Percentiles rank a stretch among this genome's conserved stretches.
These are phyloP conservation scores for Neltuma alba DNA, from an alignment of 306 rosid genomes.

Conservation along the genomic window DNA sequence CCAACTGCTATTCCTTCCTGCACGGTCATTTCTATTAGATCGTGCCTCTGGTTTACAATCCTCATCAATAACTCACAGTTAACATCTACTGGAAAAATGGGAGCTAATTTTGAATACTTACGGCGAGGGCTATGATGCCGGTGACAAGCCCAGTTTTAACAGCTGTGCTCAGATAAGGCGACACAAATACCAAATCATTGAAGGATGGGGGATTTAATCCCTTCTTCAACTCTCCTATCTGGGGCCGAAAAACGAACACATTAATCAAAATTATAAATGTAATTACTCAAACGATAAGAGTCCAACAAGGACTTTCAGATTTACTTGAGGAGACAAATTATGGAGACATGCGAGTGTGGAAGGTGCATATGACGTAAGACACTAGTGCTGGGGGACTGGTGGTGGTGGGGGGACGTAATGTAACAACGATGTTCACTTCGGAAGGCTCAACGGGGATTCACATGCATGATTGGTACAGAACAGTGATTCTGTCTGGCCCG, in stretches of 20 bases:
- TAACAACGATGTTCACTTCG: background rate
- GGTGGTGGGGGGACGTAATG: background rate
- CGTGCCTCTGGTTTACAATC: conserved; percentile 34
- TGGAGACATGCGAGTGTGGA: background rate
- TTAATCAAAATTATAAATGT: background rate
- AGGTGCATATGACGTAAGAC: background rate
- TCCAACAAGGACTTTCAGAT: too few relatives aligned
- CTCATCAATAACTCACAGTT: conserved; percentile 34
- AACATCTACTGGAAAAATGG: background rate
- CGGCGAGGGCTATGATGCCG: conserved; percentile 81
- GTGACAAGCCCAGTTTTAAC: conserved; percentile 72
- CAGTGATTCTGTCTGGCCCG: conserved; percentile 32
- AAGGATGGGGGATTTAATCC: conserved; percentile 78
- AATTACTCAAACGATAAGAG: background rate
- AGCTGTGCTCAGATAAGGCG: conserved; percentile 61
- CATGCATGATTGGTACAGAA: background rate
- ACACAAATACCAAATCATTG: conserved; percentile 63
- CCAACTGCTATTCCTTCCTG: conserved; percentile 99
- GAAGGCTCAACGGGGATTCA: background rate
- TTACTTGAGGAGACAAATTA: too few relatives aligned
- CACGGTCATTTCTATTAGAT: conserved; percentile 41
- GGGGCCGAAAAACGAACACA: conserved; percentile 14
- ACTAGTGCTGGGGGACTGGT: background rate
- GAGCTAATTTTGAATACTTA: too few relatives aligned
- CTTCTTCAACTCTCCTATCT: conserved; percentile 82